Conservation (phyloP, 345 rosid species). For the Jatropha curcas region DNA sequence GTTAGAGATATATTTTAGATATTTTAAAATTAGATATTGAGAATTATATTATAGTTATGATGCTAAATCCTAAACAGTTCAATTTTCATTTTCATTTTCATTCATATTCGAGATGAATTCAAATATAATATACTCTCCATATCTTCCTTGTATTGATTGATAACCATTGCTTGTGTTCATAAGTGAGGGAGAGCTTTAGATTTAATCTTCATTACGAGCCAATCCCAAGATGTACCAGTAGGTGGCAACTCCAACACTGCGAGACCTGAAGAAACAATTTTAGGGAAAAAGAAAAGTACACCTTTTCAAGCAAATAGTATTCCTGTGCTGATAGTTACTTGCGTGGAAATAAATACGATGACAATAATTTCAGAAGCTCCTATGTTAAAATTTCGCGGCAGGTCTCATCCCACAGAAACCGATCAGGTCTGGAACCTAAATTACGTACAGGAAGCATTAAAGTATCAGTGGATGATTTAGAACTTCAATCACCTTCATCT, state of each 20-base stretch:
- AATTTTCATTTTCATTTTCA: no score
- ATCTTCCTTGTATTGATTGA: background rate
- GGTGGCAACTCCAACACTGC: conserved; percentile 59
- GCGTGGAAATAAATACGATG: conserved; percentile 33
- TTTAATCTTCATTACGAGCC: conserved; percentile 45
- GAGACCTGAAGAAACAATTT: conserved; percentile 34
- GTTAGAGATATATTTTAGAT: no score
- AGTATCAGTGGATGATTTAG: no score
- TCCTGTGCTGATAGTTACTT: conserved; percentile 31
- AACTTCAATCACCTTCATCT: no score
- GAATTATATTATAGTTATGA: no score
- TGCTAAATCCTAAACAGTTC: no score
- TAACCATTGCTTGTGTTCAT: background rate
- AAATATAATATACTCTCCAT: no score
- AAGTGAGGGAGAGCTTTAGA: conserved; percentile 6
- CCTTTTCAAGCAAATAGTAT: conserved; percentile 35
- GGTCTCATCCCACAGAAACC: no score
- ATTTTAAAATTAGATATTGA: no score
- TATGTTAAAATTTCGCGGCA: conserved; percentile 40
- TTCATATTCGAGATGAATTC: no score
- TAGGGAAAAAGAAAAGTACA: conserved; percentile 38
- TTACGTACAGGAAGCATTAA: no score
- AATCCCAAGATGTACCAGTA: conserved; percentile 68
- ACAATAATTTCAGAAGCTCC: conserved; percentile 37
- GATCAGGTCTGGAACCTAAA: no score